phyloP scores from a whole-genome alignment of 2,329 filamentous ascomycete genomes.

The Endocalyx cinctus region DNA sequence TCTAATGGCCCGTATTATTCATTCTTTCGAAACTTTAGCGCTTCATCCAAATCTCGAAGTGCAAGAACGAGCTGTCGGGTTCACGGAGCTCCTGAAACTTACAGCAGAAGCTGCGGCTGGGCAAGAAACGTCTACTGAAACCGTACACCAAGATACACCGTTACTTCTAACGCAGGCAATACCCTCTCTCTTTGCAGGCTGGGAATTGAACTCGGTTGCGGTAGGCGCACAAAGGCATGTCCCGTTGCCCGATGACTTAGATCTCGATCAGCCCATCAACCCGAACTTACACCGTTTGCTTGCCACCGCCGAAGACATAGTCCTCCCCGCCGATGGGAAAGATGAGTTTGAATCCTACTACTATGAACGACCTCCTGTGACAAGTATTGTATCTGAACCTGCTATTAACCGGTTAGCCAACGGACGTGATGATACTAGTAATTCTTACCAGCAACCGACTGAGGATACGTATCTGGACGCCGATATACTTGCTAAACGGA shows the following conservation, averaged over 20 bases:
- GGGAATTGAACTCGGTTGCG: conserved; percentile 90
- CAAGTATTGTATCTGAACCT: conserved; percentile 50
- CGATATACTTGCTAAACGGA: conserved; percentile 68
- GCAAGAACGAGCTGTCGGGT: conserved; percentile 90
- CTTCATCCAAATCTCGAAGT: conserved; percentile 87
- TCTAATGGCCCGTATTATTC: conserved; percentile 74
- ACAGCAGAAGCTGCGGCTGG: conserved; percentile 74
- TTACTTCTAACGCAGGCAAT: conserved; percentile 86
- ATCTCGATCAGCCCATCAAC: conserved; percentile 80
- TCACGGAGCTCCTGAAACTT: conserved; percentile 82
- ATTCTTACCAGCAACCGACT: conserved; percentile 56
- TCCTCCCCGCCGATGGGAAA: conserved; percentile 47
- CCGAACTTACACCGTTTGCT: conserved; percentile 65
- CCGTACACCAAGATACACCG: conserved; percentile 62
- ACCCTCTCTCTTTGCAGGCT: conserved; percentile 77
- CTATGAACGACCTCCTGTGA: conserved; percentile 49
- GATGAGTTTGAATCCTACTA: conserved; percentile 67
- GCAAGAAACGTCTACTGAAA: conserved; percentile 54
- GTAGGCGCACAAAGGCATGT: conserved; percentile 79
- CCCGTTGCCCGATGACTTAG: conserved; percentile 68
- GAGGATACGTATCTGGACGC: conserved; percentile 66
- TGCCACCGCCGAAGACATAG: conserved; percentile 48
- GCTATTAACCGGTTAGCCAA: conserved; percentile 51
- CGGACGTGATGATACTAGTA: conserved; percentile 37
- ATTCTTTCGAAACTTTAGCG: conserved; percentile 74